Evolutionary conservation across 2,329 filamentous ascomycete genomes (phyloP).

Genomic region (Rutstroemia sydowiana): DNA sequence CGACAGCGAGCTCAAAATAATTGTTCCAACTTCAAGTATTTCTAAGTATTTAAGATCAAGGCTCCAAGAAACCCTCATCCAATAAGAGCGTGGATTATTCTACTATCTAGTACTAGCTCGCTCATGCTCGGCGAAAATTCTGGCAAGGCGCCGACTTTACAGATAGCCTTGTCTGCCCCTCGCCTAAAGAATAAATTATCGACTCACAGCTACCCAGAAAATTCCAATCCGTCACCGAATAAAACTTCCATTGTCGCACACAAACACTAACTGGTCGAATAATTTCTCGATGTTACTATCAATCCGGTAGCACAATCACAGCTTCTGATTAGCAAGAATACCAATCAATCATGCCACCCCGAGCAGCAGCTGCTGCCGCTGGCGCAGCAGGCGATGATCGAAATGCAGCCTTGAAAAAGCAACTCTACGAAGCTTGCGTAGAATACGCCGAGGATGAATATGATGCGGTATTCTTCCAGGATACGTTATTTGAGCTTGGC

Average conservation of each 20-base stretch:
- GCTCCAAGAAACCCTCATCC: too few species aligned
- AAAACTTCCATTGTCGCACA: background rate
- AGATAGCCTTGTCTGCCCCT: slow-evolving; percentile 7
- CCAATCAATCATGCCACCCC: background rate
- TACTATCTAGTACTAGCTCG: too few species aligned
- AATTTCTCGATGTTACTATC: slow-evolving; percentile 18
- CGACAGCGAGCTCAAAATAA: too few species aligned
- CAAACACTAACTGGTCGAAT: background rate
- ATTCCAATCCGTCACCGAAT: background rate
- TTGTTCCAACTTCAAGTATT: too few species aligned
- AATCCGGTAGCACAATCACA: slow-evolving; percentile 15
- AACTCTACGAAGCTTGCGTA: slow-evolving; percentile 25
- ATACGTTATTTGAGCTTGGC: slow-evolving; percentile 48
- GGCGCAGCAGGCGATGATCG: slow-evolving; percentile 4
- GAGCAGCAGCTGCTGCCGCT: background rate
- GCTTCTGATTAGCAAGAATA: slow-evolving; percentile 6
- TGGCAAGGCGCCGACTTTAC: slow-evolving; percentile 2
- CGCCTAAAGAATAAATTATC: slow-evolving; percentile 11
- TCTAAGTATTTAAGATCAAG: too few species aligned
- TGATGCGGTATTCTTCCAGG: slow-evolving; percentile 44
- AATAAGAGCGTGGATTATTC: too few species aligned
- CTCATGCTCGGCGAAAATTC: background rate
- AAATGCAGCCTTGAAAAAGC: slow-evolving; percentile 22
- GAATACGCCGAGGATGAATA: slow-evolving; percentile 17
- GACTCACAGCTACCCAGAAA: background rate